Evolutionary conservation across 148 eudicot species (phyloP).

Genomic region (Cornus kousa): DNA sequence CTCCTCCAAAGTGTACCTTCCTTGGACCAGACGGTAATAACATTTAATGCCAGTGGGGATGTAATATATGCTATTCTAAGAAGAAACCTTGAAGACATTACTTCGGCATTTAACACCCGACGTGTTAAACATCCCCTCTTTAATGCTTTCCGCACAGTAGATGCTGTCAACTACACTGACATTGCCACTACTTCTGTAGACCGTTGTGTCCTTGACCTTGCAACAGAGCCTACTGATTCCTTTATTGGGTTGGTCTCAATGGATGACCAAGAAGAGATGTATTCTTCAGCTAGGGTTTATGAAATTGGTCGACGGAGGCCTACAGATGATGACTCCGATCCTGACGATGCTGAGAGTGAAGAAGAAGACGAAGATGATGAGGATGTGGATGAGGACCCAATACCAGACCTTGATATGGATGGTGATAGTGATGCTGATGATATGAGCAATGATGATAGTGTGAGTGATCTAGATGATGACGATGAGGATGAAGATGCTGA

Average conservation of each 20-base stretch:
- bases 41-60: constrained; percentile 84
- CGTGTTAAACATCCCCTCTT: constrained; percentile 82
- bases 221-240: constrained; percentile 84
- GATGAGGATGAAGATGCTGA: constrained; percentile 73
- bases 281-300: constrained; percentile 80
- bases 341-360: constrained; percentile 85
- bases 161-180: constrained; percentile 83
- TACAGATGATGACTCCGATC: constrained; percentile 94
- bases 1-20: constrained; percentile 88
- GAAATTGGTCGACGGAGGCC: constrained; percentile 90
- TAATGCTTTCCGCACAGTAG: constrained; percentile 86
- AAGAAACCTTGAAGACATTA: constrained; percentile 79
- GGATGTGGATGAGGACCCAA: constrained; percentile 57
- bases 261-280: constrained; percentile 90
- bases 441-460: constrained; percentile 56
- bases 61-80: constrained; percentile 83
- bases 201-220: constrained; percentile 86
- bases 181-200: constrained; percentile 89
- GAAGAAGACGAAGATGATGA: constrained; percentile 71
- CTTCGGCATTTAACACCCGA: constrained; percentile 66
- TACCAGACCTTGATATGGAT: constrained; percentile 51
- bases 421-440: constrained; percentile 68
- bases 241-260: constrained; percentile 79
- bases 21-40: constrained; percentile 81
- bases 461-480: constrained; percentile 55